A percentile compares a stretch with the other conserved stretches of the same genome.
These are phyloP conservation scores for Sarcodon sp. DNA, from an alignment of 768 basidiomycete genomes.

Conservation along the genomic window DNA sequence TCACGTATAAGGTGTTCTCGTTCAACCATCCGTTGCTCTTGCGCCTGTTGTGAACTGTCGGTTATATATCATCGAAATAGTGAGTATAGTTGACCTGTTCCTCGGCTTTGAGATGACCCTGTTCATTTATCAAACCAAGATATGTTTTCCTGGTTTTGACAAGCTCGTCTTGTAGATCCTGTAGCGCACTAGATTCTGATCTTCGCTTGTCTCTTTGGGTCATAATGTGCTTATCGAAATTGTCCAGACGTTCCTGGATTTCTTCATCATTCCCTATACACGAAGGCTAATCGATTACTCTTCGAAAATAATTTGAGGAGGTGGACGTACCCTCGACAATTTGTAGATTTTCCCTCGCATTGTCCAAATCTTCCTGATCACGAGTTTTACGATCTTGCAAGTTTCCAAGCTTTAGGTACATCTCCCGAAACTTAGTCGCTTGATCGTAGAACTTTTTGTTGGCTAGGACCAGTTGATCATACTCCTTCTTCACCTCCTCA, in stretches of 20 bases:
- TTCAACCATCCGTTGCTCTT: slow-evolving; percentile 52
- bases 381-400: slow-evolving; percentile 50
- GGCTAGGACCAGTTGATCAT: slow-evolving; percentile 51
- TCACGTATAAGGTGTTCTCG: slow-evolving; percentile 68
- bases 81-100: slow-evolving; percentile 38
- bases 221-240: slow-evolving; percentile 46
- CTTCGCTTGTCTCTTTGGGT: slow-evolving; percentile 35
- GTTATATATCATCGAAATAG: neutral
- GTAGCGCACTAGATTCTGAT: slow-evolving; percentile 34
- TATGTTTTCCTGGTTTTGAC: slow-evolving; percentile 34
- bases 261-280: slow-evolving; percentile 60
- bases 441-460: slow-evolving; percentile 75
- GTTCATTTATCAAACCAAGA: slow-evolving; percentile 40
- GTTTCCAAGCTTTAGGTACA: slow-evolving; percentile 58
- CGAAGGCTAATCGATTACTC: neutral
- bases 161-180: slow-evolving; percentile 54
- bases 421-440: slow-evolving; percentile 76
- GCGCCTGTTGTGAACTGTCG: slow-evolving; percentile 33
- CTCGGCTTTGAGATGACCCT: slow-evolving; percentile 62
- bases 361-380: slow-evolving; percentile 46
- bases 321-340: slow-evolving; percentile 45
- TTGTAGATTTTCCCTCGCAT: slow-evolving; percentile 49
- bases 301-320: slow-evolving; percentile 3
- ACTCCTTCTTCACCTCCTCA: slow-evolving; percentile 54
- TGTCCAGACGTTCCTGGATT: slow-evolving; percentile 39